These are phyloP conservation scores for Rhizopus stolonifer DNA, from an alignment of 371 early-diverging fungal genomes.

Conservation along the genomic window DNA sequence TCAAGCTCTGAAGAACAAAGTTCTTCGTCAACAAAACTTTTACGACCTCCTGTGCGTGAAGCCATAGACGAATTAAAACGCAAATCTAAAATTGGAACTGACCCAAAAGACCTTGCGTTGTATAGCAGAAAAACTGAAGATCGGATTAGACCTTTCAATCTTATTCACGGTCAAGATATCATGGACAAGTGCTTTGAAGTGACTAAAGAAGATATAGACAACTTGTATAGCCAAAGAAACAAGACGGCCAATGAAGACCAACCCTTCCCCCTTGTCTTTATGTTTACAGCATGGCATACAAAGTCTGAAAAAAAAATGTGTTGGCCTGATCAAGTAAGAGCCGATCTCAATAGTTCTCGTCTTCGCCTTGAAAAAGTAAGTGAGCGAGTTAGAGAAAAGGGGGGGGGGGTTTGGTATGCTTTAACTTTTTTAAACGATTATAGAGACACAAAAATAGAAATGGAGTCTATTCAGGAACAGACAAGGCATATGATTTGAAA, in stretches of 20 bases:
- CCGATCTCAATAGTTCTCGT: conserved; percentile 16
- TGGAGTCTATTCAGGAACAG: conserved; percentile 30
- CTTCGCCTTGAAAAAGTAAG: conserved; percentile 24
- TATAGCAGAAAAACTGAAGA: not conserved
- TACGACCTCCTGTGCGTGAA: too few relatives aligned
- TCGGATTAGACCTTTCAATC: not conserved
- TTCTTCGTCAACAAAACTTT: too few relatives aligned
- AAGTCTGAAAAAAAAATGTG: conserved; percentile 24
- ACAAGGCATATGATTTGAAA: conserved; percentile 31
- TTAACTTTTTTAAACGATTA: too few relatives aligned
- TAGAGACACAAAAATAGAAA: conserved; percentile 15
- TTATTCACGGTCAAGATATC: not conserved
- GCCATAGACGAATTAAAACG: too few relatives aligned
- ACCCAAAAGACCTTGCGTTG: not conserved
- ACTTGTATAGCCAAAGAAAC: not conserved
- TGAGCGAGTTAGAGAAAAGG: not conserved
- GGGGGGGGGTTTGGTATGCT: too few relatives aligned
- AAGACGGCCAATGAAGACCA: not conserved
- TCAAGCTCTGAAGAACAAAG: too few relatives aligned
- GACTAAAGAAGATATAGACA: not conserved
- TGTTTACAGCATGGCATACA: conserved; percentile 26
- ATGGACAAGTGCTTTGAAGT: not conserved
- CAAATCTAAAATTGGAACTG: not conserved
- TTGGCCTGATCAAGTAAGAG: conserved; percentile 31
- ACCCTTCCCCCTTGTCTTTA: conserved; percentile 18